Conservation (phyloP, 345 rosid species). For the Laguncularia racemosa region DNA sequence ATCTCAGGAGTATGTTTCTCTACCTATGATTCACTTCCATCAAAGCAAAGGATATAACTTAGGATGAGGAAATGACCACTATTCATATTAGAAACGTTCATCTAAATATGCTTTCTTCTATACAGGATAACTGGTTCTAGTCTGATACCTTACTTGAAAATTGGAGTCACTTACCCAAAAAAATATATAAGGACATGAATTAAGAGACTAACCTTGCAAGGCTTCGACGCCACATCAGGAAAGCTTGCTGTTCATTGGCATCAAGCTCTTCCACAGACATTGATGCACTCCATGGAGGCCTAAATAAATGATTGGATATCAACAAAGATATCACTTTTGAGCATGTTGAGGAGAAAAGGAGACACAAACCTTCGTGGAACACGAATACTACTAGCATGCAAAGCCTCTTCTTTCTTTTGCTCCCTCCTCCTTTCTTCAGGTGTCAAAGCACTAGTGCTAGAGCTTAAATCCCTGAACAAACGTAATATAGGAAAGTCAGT, state of each 20-base stretch:
- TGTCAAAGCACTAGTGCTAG: conserved; percentile 38
- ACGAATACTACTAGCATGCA: conserved; percentile 53
- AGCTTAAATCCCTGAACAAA: conserved; percentile 46
- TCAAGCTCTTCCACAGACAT: conserved; percentile 72
- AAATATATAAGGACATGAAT: neutral
- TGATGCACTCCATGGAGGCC: conserved; percentile 65
- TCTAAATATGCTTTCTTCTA: too few relatives aligned
- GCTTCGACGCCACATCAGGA: conserved; percentile 71
- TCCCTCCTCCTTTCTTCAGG: conserved; percentile 55
- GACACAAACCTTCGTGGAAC: conserved; percentile 53
- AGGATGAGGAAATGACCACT: neutral
- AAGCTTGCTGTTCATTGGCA: conserved; percentile 60
- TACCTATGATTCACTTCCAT: neutral
- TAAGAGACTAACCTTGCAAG: conserved; percentile 51
- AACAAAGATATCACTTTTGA: neutral
- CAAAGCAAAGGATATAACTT: neutral
- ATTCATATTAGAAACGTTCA: too few relatives aligned
- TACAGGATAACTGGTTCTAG: too few relatives aligned
- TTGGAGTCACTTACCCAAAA: neutral
- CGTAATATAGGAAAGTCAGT: neutral
- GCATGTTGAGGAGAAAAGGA: neutral
- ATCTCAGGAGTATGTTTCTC: too few relatives aligned
- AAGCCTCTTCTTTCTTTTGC: conserved; percentile 57
- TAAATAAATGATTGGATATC: conserved; percentile 14
- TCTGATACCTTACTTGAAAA: neutral